Percentiles rank a stretch among this genome's conserved stretches.
Evolutionary conservation across 148 eudicot genomes (phyloP).

Genomic region (Cornus controversa): DNA sequence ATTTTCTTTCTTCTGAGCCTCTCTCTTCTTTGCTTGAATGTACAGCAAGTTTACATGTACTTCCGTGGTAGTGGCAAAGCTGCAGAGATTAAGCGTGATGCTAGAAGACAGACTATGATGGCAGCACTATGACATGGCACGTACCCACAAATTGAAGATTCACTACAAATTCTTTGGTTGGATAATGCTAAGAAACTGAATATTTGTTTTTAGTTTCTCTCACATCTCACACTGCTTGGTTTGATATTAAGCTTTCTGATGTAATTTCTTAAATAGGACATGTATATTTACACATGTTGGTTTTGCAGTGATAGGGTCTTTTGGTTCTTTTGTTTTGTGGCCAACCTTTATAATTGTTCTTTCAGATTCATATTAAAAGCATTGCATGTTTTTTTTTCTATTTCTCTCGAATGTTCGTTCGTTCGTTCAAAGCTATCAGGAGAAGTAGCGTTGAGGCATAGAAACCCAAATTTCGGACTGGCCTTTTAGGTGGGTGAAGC

Average conservation of each 20-base stretch:
- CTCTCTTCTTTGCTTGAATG: neutral
- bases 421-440: too few relatives aligned
- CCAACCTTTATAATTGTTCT: neutral
- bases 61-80: constrained; percentile 68
- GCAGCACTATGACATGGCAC: constrained; percentile 41
- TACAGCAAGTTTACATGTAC: constrained; percentile 69
- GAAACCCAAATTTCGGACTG: too few relatives aligned
- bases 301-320: neutral
- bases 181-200: constrained; percentile 5
- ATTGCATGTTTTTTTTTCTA: neutral
- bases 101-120: constrained; percentile 54
- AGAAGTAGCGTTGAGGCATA: too few relatives aligned
- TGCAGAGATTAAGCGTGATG: constrained; percentile 55
- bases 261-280: neutral
- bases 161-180: constrained; percentile 6
- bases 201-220: neutral
- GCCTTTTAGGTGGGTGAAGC: too few relatives aligned
- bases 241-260: neutral
- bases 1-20: neutral
- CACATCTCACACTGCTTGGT: neutral
- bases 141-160: neutral
- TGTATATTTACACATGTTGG: neutral
- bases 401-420: neutral
- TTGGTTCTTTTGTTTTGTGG: neutral
- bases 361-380: neutral